Percentiles rank a stretch among this genome's conserved stretches.
Conservation (phyloP, 805 yeast species). For the Wickerhamomyces mucosus region DNA sequence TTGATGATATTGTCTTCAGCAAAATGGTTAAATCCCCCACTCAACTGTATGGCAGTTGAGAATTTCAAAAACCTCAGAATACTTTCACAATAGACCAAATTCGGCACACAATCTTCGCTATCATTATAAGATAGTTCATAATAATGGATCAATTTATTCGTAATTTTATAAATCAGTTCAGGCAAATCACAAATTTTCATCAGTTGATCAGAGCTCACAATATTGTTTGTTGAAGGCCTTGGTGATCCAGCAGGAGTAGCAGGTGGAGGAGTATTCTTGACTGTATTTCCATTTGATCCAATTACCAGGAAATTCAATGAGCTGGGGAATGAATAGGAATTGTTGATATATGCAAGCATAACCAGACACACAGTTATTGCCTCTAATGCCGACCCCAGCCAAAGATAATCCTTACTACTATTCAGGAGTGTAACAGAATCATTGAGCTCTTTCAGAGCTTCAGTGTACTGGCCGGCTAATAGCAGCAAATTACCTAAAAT, state of each 20-base stretch:
- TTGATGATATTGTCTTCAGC: constrained; percentile 38
- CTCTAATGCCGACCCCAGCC: constrained; percentile 88
- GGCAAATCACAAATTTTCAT: constrained; percentile 19
- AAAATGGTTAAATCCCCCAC: constrained; percentile 35
- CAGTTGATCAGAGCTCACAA: constrained; percentile 9
- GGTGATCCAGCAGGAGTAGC: constrained; percentile 2
- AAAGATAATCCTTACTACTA: constrained; percentile 62
- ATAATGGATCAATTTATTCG: constrained; percentile 29
- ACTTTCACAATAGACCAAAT: constrained; percentile 65
- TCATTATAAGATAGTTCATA: constrained; percentile 45
- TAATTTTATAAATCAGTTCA: constrained; percentile 28
- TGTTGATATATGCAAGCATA: constrained; percentile 46
- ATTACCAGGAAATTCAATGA: no score
- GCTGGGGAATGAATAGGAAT: constrained; percentile 36
- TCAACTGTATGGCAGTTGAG: constrained; percentile 41
- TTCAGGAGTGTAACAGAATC: constrained; percentile 58
- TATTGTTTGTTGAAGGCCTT: constrained; percentile 2
- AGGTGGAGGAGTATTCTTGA: neutral
- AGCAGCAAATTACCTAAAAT: constrained; percentile 68
- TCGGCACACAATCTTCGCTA: constrained; percentile 74
- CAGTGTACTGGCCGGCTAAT: constrained; percentile 67
- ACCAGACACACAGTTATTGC: constrained; percentile 62
- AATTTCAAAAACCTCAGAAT: constrained; percentile 55
- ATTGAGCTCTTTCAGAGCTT: constrained; percentile 64
- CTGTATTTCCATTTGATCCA: neutral